Percentiles rank a stretch among this genome's conserved stretches.
phyloP scores from a whole-genome alignment of 2,329 filamentous ascomycete species.

The Ophidiomyces ophidiicola region DNA sequence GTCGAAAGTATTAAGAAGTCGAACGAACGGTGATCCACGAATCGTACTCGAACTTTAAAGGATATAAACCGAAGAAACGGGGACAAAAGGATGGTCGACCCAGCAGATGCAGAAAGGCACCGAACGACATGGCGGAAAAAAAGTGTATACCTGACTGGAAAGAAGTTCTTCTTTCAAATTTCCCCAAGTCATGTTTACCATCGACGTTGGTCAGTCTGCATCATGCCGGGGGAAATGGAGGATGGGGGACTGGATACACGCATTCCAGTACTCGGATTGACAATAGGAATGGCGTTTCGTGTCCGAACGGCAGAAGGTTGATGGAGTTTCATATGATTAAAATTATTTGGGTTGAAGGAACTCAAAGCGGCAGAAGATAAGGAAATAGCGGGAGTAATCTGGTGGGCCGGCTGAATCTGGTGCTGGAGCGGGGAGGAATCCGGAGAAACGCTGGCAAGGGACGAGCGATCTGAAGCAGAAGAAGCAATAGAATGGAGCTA shows the following conservation, averaged over 20 bases:
- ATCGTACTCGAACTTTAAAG: slow-evolving; percentile 10
- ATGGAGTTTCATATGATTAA: slow-evolving; percentile 68
- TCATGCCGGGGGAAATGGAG: slow-evolving; percentile 52
- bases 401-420: slow-evolving; percentile 58
- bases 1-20: slow-evolving; percentile 8
- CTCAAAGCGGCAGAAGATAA: slow-evolving; percentile 52
- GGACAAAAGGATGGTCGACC: slow-evolving; percentile 12
- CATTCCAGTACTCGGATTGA: slow-evolving; percentile 86
- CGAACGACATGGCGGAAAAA: slow-evolving; percentile 9
- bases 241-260: slow-evolving; percentile 79
- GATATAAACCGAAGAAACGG: slow-evolving; percentile 9
- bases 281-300: slow-evolving; percentile 93
- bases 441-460: slow-evolving; percentile 85
- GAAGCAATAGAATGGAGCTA: slow-evolving; percentile 88
- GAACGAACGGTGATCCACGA: slow-evolving; percentile 10
- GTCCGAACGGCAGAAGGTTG: slow-evolving; percentile 80
- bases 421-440: slow-evolving; percentile 85
- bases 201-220: slow-evolving; percentile 40
- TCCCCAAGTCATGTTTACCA: slow-evolving; percentile 27
- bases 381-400: slow-evolving; percentile 58
- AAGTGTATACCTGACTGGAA: slow-evolving; percentile 7
- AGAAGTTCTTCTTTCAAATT: slow-evolving; percentile 2
- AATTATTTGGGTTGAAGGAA: slow-evolving; percentile 51
- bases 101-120: slow-evolving; percentile 12
- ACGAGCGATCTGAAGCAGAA: slow-evolving; percentile 80